Evolutionary conservation across 2,329 filamentous ascomycete species (phyloP).

Genomic region (Trichoderma endophyticum): DNA sequence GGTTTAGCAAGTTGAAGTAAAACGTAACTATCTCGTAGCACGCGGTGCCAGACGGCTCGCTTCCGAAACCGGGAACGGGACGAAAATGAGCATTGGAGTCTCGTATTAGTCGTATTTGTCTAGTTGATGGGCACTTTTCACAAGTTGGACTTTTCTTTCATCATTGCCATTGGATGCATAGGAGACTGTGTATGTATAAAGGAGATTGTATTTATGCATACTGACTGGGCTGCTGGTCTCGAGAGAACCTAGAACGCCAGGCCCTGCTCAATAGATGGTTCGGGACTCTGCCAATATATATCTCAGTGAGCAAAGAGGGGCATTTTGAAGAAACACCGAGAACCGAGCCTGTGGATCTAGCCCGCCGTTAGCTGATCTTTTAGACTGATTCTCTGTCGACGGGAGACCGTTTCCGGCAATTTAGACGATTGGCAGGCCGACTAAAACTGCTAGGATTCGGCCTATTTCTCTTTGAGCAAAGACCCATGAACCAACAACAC

Average conservation of each 20-base stretch:
- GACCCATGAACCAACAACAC: neutral
- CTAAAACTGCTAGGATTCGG: neutral
- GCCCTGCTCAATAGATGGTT: neutral
- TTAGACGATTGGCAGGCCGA: neutral
- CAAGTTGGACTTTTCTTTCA: neutral
- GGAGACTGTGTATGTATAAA: neutral
- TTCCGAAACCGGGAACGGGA: neutral
- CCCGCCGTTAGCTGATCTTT: neutral
- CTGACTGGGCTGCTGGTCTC: neutral
- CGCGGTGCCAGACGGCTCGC: neutral
- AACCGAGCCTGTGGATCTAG: neutral
- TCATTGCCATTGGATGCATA: neutral
- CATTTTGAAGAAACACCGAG: neutral
- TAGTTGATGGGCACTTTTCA: neutral
- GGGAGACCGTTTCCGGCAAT: neutral
- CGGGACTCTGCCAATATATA: neutral
- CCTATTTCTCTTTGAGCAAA: neutral
- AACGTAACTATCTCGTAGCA: neutral
- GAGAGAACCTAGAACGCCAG: neutral
- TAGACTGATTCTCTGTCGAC: neutral
- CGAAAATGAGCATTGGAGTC: neutral
- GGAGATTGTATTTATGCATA: neutral
- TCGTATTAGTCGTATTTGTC: neutral
- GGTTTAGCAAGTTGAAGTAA: neutral
- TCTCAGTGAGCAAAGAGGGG: neutral